Evolutionary conservation across 192 early-diverging fungal genomes (phyloP).

Genomic region (Coemansia brasiliensis): DNA sequence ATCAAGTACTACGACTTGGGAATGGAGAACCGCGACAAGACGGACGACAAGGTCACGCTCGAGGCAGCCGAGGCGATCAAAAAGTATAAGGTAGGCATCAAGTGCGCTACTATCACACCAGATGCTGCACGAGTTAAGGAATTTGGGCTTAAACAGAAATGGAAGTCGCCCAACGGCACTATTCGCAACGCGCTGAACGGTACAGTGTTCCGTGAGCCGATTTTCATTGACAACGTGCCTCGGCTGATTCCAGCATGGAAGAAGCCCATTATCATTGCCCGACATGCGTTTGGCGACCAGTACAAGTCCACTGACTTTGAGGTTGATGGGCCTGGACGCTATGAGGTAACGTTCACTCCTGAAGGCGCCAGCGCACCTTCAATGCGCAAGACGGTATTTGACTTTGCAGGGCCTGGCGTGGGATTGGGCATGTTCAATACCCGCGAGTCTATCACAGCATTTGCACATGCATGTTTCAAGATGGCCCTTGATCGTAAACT

Average conservation of each 20-base stretch:
- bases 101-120: constrained; percentile 98
- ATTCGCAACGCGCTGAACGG: constrained; percentile 96
- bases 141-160: constrained; percentile 97
- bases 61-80: constrained; percentile 96
- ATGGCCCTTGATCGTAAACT: constrained; percentile 85
- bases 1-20: constrained; percentile 98
- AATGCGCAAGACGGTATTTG: constrained; percentile 70
- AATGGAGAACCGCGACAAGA: constrained; percentile 89
- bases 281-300: constrained; percentile 98
- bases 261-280: constrained; percentile 92
- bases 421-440: constrained; percentile 98
- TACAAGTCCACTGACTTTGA: constrained; percentile 98
- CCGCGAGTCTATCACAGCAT: constrained; percentile 85
- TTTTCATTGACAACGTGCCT: constrained; percentile 89
- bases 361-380: constrained; percentile 65
- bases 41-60: constrained; percentile 91
- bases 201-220: constrained; percentile 98
- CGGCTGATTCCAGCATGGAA: constrained; percentile 92
- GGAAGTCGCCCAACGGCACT: constrained; percentile 97
- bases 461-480: constrained; percentile 95
- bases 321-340: constrained; percentile 83
- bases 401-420: constrained; percentile 87
- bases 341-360: constrained; percentile 90
- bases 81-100: constrained; percentile 97
- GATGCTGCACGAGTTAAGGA: constrained; percentile 93